Evolutionary conservation across 208 protist species (phyloP).

Genomic region (Trypanosoma avium): DNA sequence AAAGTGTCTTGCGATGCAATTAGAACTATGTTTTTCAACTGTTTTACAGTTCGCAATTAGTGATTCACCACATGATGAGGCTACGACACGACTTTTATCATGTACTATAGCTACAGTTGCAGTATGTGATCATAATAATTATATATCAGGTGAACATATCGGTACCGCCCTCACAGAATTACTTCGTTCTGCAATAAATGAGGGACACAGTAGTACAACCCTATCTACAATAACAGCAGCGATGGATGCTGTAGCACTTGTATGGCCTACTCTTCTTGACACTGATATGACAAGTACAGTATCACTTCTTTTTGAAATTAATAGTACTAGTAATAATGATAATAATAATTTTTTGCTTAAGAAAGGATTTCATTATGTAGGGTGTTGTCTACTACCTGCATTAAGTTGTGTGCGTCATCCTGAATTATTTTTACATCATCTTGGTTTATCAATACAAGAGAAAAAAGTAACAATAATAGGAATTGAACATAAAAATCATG

Average conservation of each 20-base stretch:
- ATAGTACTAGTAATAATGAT: not conserved
- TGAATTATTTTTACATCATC: no score
- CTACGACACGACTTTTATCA: conserved; percentile 21
- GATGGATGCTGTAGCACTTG: conserved; percentile 10
- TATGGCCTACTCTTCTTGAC: conserved; percentile 9
- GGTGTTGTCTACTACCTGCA: conserved; percentile 7
- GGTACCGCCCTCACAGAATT: conserved; percentile 1
- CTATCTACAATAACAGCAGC: conserved; percentile 5
- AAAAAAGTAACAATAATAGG: no score
- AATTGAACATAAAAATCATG: no score
- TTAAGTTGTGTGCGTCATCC: conserved; percentile 17
- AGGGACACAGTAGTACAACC: conserved; percentile 6
- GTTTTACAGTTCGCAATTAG: not conserved
- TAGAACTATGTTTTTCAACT: conserved; percentile 2
- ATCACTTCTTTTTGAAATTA: conserved; percentile 1
- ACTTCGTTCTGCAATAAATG: not conserved
- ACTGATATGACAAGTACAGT: not conserved
- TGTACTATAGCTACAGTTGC: not conserved
- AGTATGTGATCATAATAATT: not conserved
- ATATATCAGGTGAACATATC: not conserved
- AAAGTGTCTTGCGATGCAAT: not conserved
- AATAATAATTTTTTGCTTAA: no score
- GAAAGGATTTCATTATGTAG: conserved; percentile 16
- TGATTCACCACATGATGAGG: conserved; percentile 20
- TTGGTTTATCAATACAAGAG: no score